Evolutionary conservation across 1,139 yeast genomes (phyloP), one percentile per base, ranked within the genome.

Genomic region (Sugiyamaella paludigena): DNA sequence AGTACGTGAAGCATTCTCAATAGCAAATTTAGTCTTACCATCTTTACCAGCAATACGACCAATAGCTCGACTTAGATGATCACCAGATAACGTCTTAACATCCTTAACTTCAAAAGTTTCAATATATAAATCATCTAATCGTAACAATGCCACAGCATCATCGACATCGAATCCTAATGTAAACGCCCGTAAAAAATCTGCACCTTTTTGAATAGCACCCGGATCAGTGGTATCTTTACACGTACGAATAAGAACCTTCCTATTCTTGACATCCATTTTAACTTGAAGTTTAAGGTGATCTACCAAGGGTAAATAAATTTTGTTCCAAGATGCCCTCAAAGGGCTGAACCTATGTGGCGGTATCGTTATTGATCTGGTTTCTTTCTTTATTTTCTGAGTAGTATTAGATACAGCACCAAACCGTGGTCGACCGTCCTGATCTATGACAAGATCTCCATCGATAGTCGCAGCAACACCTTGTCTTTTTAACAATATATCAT

Each of bases 31-130:
- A 55, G 98, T 92, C 72, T 91, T 91, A 65, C 99, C 99, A 66
- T 92, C 99, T 67, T 92, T 94, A 69, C 99, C 99, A 24, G 98
- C 98, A 69, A 92, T 92, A 78, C 99, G 89, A 62, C 98, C 99
- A 67, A 92, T 92, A 15, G 99, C 98, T 76, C 99, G 84, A 42
- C 96, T 84, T 68, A 92, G 78, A 78, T 92, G 98, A 70, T 92
- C 98, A 19, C 98, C 98, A 32, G 83, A 83, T 59, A 92, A 75
- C 2, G 97, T 91, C 72, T 92, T 94, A 53, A 92, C 98, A 70
- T 92, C 99, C 70, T 94, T 92, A 61, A 92, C 79, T 67, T 92
- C 99, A 66, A 92, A 92, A 2, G 98, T 89, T 70, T 92, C 98
- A 58, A 94, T 89, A 73, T 91, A 92, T 59, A 92, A 78, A 68